Evolutionary conservation across 2,329 filamentous ascomycete species (phyloP), one percentile per base, ranked within the genome.

Genomic region (Penicillium sp.): DNA sequence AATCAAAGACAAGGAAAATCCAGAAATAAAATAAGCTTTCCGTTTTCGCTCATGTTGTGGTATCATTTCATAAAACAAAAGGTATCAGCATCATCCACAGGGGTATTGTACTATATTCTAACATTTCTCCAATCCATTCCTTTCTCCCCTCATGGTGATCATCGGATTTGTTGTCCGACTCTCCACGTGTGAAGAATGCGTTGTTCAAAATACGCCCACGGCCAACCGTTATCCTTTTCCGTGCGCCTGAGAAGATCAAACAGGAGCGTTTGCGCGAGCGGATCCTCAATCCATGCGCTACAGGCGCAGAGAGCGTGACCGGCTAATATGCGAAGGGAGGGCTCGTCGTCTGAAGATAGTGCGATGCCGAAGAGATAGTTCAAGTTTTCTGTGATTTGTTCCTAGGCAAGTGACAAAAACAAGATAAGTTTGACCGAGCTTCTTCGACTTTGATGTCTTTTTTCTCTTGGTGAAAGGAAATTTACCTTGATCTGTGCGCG

Each of bases 221-320:
- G 55, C 55, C 55, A 57, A 26, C 53, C 55, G 47, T 57, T 57
- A 6, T 57, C 53, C n/a, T 49, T 39, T 39, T 57, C 55, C 3
- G 53, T 57, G 3, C 55, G 49, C 5, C 53, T 49, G 5, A 57
- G 46, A 13, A 57, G 45, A 36, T 57, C 55, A 37, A 57, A 55
- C 9, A 57, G 32, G 13, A 56, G 29, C 28, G 51, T 54, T 37
- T 53, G 53, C 6, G 55, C 53, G 29, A 48, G 46, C 7, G 60
- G 59, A 39, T 66, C 61, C 9, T 59, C 58, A 24, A 67, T 60
- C 63, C 63, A 66, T 9, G 58, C 56, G 39, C 60, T 54, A 41
- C 65, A 67, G 28, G 61, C 63, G 55, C 59, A 63, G 4, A 67
- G 52, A 12, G 63, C 62, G 43, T 67, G 62, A 39, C 64, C 64